These are phyloP conservation scores for Cercophora newfieldiana DNA, from an alignment of 495 filamentous ascomycete species.

Conservation along the genomic window DNA sequence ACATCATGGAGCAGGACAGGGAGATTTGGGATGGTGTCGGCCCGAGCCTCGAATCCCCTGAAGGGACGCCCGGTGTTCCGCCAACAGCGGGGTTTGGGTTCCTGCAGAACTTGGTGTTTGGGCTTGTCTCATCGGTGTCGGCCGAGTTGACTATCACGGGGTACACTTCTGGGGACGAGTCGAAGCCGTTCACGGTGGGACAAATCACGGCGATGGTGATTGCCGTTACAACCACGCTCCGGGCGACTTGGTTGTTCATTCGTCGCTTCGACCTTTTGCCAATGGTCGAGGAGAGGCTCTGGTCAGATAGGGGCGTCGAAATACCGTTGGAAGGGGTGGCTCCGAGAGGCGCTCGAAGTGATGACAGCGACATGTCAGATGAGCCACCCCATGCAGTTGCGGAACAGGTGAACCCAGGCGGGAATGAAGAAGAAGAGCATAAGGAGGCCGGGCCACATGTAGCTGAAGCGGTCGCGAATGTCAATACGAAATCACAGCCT, in stretches of 20 bases:
- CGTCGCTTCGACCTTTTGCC: neutral
- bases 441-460: neutral
- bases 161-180: constrained; percentile 15
- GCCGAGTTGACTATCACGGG: constrained; percentile 23
- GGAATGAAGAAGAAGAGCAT: neutral
- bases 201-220: constrained; percentile 26
- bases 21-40: neutral
- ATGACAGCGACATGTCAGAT: too few relatives aligned
- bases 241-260: constrained; percentile 26
- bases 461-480: too few relatives aligned
- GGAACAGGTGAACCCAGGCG: too few relatives aligned
- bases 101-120: constrained; percentile 16
- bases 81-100: neutral
- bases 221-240: constrained; percentile 20
- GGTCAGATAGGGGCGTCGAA: neutral
- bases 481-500: too few relatives aligned
- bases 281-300: constrained; percentile 5
- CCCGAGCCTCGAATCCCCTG: neutral
- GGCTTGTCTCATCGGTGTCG: constrained; percentile 20
- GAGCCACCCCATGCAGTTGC: too few relatives aligned
- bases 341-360: too few relatives aligned
- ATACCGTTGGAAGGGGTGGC: neutral
- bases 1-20: constrained; percentile 7
- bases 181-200: constrained; percentile 22
- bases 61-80: constrained; percentile 1